Evolutionary conservation across 2,329 filamentous ascomycete genomes (phyloP).

Genomic region (Cladophialophora exuberans): DNA sequence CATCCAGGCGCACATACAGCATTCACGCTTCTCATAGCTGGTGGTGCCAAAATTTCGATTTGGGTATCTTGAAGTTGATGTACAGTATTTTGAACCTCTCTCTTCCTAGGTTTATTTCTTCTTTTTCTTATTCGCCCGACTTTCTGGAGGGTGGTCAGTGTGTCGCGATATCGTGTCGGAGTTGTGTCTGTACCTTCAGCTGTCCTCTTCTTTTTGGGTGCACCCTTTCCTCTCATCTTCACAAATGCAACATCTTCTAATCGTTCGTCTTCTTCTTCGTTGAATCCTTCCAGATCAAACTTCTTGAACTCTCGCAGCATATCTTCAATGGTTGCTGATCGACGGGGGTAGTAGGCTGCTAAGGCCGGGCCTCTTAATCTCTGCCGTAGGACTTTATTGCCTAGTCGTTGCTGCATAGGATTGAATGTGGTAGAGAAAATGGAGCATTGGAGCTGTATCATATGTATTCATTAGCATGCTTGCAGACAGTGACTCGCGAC

Average conservation of each 20-base stretch:
- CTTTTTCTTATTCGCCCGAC: conserved; percentile 25
- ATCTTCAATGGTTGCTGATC: conserved; percentile 71
- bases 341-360: conserved; percentile 85
- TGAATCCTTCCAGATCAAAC: conserved; percentile 67
- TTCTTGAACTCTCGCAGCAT: conserved; percentile 69
- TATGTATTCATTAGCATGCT: neutral
- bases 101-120: conserved; percentile 7
- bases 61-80: conserved; percentile 24
- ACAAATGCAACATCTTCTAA: conserved; percentile 69
- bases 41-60: neutral
- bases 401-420: conserved; percentile 76
- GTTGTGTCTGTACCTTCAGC: conserved; percentile 42
- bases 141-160: conserved; percentile 23
- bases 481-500: neutral
- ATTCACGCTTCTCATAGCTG: neutral
- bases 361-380: conserved; percentile 81
- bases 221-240: conserved; percentile 80
- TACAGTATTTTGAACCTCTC: conserved; percentile 14
- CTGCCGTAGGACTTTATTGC: conserved; percentile 90
- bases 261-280: conserved; percentile 79
- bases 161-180: neutral
- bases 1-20: no score
- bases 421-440: conserved; percentile 93
- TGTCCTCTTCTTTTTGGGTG: conserved; percentile 85
- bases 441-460: conserved; percentile 77